Evolutionary conservation across 1,284 basidiomycete species (phyloP).

Genomic region (Cryptococcus hybrid): DNA sequence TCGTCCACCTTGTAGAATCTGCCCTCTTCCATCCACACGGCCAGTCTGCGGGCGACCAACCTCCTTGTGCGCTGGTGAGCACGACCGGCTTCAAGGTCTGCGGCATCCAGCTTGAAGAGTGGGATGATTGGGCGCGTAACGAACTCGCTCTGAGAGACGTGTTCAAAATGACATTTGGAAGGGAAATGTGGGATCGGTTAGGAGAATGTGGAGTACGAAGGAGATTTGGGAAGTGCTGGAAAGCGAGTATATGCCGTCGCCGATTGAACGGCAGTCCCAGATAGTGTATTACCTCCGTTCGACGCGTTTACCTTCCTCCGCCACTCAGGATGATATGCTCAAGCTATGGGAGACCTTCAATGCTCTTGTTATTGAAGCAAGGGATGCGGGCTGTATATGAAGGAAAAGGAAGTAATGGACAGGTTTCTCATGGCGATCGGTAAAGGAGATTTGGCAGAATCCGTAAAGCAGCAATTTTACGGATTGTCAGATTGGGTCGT

Average conservation of each 20-base stretch:
- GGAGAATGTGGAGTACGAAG: neutral
- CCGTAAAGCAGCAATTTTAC: neutral
- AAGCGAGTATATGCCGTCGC: constrained; percentile 1
- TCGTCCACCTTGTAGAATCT: neutral
- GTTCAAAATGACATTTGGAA: neutral
- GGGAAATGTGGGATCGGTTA: neutral
- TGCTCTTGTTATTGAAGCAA: neutral
- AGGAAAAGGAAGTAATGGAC: neutral
- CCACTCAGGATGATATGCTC: neutral
- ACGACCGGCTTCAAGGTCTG: neutral
- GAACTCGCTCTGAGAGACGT: neutral
- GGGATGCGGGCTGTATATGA: neutral
- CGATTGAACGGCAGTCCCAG: neutral
- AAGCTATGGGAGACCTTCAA: neutral
- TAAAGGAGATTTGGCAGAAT: neutral
- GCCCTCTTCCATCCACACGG: neutral
- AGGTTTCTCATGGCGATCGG: neutral
- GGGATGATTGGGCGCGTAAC: neutral
- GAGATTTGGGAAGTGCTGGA: constrained; percentile 1
- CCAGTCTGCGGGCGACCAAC: neutral
- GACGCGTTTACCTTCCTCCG: neutral
- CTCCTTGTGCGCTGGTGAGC: neutral
- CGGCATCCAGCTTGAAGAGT: neutral
- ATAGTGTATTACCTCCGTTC: neutral
- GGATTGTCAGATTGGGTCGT: neutral